These are phyloP conservation scores for Sporothrix phasma DNA, from an alignment of 2,329 filamentous ascomycete genomes.

Conservation along the genomic window DNA sequence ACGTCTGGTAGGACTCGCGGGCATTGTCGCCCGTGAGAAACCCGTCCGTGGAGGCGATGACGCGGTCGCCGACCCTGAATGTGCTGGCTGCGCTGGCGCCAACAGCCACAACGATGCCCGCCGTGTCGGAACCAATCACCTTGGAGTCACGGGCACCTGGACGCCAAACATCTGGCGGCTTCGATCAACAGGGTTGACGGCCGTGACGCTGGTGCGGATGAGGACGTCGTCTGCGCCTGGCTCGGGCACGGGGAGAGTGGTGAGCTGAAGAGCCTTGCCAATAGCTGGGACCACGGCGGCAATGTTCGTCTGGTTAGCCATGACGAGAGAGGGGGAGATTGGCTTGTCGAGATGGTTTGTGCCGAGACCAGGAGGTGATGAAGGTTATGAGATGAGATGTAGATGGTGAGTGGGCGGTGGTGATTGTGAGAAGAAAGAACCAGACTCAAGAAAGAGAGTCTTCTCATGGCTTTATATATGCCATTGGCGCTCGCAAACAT, in stretches of 20 bases:
- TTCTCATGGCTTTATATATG: not conserved
- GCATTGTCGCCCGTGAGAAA: not conserved
- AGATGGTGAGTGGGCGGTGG: not conserved
- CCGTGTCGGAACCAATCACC: constrained; percentile 18
- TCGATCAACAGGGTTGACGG: constrained; percentile 23
- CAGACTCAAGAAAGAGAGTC: not conserved
- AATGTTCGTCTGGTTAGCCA: not conserved
- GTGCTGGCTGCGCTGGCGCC: constrained; percentile 15
- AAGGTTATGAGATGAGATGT: too few relatives aligned
- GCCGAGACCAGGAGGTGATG: too few relatives aligned
- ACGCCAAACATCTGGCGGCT: constrained; percentile 24
- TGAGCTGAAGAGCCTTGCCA: not conserved
- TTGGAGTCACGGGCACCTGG: constrained; percentile 21
- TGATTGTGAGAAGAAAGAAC: not conserved
- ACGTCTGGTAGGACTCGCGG: not conserved
- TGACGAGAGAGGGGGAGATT: not conserved
- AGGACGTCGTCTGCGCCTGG: not conserved
- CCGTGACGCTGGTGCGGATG: not conserved
- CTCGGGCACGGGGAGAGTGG: not conserved
- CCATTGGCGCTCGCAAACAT: not conserved
- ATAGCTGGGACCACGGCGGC: not conserved
- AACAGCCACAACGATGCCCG: constrained; percentile 1
- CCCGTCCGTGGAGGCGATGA: not conserved
- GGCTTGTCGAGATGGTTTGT: too few relatives aligned
- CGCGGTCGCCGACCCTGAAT: not conserved